Conservation (phyloP, 129 eudicot species). For the Helichrysum umbraculigerum region DNA sequence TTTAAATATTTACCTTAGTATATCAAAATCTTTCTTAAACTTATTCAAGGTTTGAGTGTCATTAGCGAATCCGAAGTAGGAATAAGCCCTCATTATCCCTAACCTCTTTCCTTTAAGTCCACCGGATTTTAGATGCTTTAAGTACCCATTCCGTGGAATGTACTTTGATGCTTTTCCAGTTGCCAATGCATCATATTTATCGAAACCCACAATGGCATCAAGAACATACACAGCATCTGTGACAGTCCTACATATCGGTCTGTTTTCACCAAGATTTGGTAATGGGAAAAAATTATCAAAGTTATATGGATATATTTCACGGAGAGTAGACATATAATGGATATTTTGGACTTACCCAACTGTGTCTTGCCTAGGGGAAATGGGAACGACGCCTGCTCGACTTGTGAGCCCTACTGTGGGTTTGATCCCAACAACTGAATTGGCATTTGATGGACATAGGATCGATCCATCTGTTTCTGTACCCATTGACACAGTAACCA, state of each 20-base stretch:
- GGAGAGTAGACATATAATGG: too few species aligned
- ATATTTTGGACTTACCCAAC: constrained; percentile 43
- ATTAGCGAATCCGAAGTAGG: constrained; percentile 35
- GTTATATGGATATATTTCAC: background rate
- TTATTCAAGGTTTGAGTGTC: constrained; percentile 33
- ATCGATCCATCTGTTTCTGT: constrained; percentile 83
- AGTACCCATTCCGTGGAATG: constrained; percentile 62
- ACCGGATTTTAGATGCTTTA: constrained; percentile 43
- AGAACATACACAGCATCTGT: constrained; percentile 64
- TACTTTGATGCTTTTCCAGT: constrained; percentile 54
- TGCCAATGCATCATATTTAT: constrained; percentile 53
- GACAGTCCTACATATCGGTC: constrained; percentile 69
- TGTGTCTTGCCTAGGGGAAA: constrained; percentile 73
- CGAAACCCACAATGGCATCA: constrained; percentile 64
- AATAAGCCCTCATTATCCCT: constrained; percentile 45
- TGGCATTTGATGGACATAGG: constrained; percentile 52
- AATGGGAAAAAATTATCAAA: too few species aligned
- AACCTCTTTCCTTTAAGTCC: constrained; percentile 63
- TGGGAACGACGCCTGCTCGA: constrained; percentile 66
- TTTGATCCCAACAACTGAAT: constrained; percentile 64
- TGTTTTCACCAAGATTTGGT: background rate
- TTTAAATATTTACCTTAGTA: constrained; percentile 40
- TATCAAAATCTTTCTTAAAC: constrained; percentile 49
- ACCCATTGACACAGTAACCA: constrained; percentile 68
- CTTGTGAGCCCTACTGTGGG: constrained; percentile 78